A percentile compares a stretch with the other conserved stretches of the same genome.
Conservation (phyloP, 2,329 filamentous ascomycete species). For the Onygenales sp. region DNA sequence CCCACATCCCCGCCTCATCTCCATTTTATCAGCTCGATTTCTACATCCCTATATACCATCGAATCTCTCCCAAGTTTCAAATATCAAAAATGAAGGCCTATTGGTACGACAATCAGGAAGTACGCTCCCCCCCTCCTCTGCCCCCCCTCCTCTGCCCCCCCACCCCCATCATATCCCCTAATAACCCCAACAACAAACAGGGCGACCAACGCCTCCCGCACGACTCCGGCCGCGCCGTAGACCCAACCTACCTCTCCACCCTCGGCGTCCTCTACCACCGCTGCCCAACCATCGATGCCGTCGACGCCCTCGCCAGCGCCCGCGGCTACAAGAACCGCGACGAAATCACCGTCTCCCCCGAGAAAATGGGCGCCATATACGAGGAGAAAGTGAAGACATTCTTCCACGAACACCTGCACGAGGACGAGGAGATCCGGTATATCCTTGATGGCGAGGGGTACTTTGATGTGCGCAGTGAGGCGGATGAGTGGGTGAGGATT, state of each 20-base stretch:
- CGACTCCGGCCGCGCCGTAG: conserved; percentile 67
- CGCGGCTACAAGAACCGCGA: conserved; percentile 92
- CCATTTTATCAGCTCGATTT: neutral
- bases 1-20: neutral
- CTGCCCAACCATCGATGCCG: conserved; percentile 53
- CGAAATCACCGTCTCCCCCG: conserved; percentile 78
- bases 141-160: neutral
- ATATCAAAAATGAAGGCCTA: conserved; percentile 54
- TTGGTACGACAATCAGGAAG: conserved; percentile 59
- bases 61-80: neutral
- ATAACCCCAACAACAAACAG: conserved; percentile 34
- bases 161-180: conserved; percentile 1
- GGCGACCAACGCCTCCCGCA: conserved; percentile 90
- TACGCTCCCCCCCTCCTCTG: conserved; percentile 25
- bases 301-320: conserved; percentile 63
- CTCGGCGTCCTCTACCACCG: conserved; percentile 75
- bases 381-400: conserved; percentile 91
- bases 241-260: conserved; percentile 54
- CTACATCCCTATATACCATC: neutral
- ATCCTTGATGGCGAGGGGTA: conserved; percentile 81
- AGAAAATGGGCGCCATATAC: conserved; percentile 75
- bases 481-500: conserved; percentile 85
- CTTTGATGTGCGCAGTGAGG: conserved; percentile 79
- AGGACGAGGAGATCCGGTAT: conserved; percentile 97
- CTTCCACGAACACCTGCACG: conserved; percentile 91